Percentiles rank a stretch among this genome's conserved stretches.
Conservation (phyloP, 2,329 filamentous ascomycete genomes). For the Allantophomopsis cytisporea region DNA sequence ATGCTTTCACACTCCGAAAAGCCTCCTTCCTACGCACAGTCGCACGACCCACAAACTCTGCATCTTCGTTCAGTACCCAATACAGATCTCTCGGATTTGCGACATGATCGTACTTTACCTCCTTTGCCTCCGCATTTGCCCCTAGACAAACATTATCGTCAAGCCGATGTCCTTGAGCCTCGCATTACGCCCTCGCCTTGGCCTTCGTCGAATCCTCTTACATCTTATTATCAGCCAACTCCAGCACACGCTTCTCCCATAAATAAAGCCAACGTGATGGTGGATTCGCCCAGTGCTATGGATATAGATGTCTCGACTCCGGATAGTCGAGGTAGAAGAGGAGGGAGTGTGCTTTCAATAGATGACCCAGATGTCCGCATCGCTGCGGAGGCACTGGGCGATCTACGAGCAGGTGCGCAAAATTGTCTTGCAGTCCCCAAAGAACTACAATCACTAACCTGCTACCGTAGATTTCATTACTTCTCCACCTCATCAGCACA, state of each 20-base stretch:
- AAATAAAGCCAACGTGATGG: constrained; percentile 4
- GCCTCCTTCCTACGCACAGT: constrained; percentile 16
- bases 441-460: constrained; percentile 3
- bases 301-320: constrained; percentile 12
- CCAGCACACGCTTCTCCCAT: constrained; percentile 16
- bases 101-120: constrained; percentile 17
- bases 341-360: constrained; percentile 24
- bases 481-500: constrained; percentile 33
- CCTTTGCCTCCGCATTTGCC: constrained; percentile 11
- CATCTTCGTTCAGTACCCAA: constrained; percentile 14
- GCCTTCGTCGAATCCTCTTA: constrained; percentile 19
- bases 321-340: constrained; percentile 13
- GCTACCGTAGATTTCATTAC: constrained; percentile 46
- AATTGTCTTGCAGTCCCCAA: too few relatives aligned
- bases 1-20: constrained; percentile 12
- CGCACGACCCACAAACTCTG: constrained; percentile 15
- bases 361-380: constrained; percentile 56
- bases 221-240: constrained; percentile 18
- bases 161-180: constrained; percentile 8
- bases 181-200: constrained; percentile 9
- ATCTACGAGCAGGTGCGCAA: constrained; percentile 54
- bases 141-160: constrained; percentile 9
- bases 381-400: constrained; percentile 64
- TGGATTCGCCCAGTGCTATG: constrained; percentile 15
- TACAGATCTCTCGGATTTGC: constrained; percentile 12